Percentiles rank a stretch among this genome's conserved stretches.
phyloP scores from a whole-genome alignment of 2,329 filamentous ascomycete genomes.

The Diaporthe sp. region DNA sequence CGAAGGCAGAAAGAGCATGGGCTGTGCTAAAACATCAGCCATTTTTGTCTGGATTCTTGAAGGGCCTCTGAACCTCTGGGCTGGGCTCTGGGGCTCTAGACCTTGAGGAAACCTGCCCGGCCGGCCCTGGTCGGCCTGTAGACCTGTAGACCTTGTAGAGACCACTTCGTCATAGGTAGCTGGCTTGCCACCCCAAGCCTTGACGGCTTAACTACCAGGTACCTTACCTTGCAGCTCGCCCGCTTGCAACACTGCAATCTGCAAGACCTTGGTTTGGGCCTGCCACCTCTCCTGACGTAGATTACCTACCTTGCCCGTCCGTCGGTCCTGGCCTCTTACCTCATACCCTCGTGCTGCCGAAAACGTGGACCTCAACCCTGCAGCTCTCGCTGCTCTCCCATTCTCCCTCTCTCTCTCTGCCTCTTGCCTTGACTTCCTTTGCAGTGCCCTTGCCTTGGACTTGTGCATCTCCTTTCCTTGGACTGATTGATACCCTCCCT shows the following conservation, averaged over 20 bases:
- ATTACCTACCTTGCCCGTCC: not conserved
- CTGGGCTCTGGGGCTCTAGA: too few relatives aligned
- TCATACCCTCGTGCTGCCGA: conserved; percentile 30
- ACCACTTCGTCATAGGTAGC: conserved; percentile 39
- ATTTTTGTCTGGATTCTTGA: too few relatives aligned
- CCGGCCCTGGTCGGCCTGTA: not conserved
- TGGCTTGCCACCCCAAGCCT: conserved; percentile 31
- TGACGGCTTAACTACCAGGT: conserved; percentile 27
- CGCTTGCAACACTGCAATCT: conserved; percentile 26
- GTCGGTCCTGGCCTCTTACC: conserved; percentile 25
- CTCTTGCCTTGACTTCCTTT: not conserved
- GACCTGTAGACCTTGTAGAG: not conserved
- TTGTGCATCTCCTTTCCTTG: not conserved
- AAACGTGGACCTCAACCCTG: conserved; percentile 1
- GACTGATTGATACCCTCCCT: not conserved
- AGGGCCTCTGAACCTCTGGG: too few relatives aligned
- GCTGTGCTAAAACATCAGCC: not conserved
- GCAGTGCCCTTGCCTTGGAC: not conserved
- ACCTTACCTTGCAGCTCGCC: conserved; percentile 18
- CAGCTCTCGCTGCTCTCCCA: not conserved
- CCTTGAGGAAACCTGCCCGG: too few relatives aligned
- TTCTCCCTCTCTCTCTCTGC: not conserved
- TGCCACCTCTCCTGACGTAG: conserved; percentile 13
- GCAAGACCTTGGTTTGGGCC: conserved; percentile 25
- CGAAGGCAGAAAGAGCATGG: not conserved